Evolutionary conservation across 805 yeast species (phyloP).

Genomic region (Ogataea thermomethanolica): DNA sequence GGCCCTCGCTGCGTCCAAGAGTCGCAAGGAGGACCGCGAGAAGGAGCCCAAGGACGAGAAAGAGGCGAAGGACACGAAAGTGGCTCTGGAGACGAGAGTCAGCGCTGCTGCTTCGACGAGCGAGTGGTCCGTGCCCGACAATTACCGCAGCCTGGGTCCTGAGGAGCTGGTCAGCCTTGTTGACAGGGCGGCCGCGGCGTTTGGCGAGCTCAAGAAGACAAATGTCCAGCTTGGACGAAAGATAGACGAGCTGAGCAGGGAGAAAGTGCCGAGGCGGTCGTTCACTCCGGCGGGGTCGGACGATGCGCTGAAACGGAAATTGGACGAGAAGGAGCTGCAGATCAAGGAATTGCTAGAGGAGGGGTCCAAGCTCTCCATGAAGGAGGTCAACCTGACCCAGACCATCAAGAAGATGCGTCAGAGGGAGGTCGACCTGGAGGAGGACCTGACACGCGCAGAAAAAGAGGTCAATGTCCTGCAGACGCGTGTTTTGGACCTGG

Average conservation of each 20-base stretch:
- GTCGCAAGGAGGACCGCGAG: slow-evolving; percentile 5
- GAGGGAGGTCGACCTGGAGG: slow-evolving; percentile 38
- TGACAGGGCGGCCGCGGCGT: slow-evolving; percentile 4
- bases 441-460: slow-evolving; percentile 31
- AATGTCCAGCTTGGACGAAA: slow-evolving; percentile 18
- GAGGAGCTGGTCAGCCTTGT: slow-evolving; percentile 16
- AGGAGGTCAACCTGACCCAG: slow-evolving; percentile 66
- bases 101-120: neutral
- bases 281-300: slow-evolving; percentile 8
- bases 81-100: neutral
- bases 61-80: neutral
- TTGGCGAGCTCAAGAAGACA: slow-evolving; percentile 7
- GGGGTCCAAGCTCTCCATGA: slow-evolving; percentile 67
- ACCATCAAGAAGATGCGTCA: slow-evolving; percentile 60
- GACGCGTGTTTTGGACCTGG: slow-evolving; percentile 30
- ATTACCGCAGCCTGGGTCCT: slow-evolving; percentile 10
- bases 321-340: slow-evolving; percentile 52
- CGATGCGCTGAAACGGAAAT: slow-evolving; percentile 30
- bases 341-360: slow-evolving; percentile 68
- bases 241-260: slow-evolving; percentile 30
- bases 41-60: slow-evolving; percentile 1
- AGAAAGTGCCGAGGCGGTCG: slow-evolving; percentile 14
- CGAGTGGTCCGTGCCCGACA: slow-evolving; percentile 15
- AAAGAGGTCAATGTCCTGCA: slow-evolving; percentile 25
- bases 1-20: slow-evolving; percentile 67